Conservation (phyloP, 768 basidiomycete genomes). For the Phylloporus sp. region DNA sequence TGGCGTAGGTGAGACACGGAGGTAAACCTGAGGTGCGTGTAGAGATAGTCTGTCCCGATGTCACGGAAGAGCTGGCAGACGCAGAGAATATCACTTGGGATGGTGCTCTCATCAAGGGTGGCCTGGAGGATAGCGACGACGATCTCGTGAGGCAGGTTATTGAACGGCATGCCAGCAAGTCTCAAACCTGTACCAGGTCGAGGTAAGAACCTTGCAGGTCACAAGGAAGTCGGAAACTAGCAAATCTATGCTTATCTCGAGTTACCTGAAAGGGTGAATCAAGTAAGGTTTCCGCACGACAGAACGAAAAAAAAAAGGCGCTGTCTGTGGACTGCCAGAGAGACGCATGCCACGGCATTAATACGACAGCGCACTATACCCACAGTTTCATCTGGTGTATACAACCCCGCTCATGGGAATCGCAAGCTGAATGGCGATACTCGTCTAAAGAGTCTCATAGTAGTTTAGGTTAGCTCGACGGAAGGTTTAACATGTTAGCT, state of each 20-base stretch:
- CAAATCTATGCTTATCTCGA: background rate
- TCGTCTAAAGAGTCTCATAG: background rate
- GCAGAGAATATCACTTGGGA: conserved; percentile 21
- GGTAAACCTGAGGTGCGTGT: conserved; percentile 25
- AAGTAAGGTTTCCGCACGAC: background rate
- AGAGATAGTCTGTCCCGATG: conserved; percentile 20
- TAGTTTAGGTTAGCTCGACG: background rate
- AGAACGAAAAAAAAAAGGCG: background rate
- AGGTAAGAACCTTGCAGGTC: background rate
- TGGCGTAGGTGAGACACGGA: conserved; percentile 20
- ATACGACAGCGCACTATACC: too few relatives aligned
- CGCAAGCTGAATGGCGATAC: background rate
- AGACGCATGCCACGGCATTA: background rate
- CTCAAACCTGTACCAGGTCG: background rate
- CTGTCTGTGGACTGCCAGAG: background rate
- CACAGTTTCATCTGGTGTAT: background rate
- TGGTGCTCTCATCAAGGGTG: conserved; percentile 9
- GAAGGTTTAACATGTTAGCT: background rate
- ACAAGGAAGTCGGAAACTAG: conserved; percentile 2
- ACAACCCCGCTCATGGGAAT: background rate
- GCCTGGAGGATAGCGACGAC: conserved; percentile 13
- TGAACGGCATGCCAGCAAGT: background rate
- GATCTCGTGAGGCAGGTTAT: conserved; percentile 23
- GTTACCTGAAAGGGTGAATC: background rate
- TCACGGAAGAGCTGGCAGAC: conserved; percentile 19